These are phyloP conservation scores for Tulasnella sp. DNA, from an alignment of 768 basidiomycete genomes.

Conservation along the genomic window DNA sequence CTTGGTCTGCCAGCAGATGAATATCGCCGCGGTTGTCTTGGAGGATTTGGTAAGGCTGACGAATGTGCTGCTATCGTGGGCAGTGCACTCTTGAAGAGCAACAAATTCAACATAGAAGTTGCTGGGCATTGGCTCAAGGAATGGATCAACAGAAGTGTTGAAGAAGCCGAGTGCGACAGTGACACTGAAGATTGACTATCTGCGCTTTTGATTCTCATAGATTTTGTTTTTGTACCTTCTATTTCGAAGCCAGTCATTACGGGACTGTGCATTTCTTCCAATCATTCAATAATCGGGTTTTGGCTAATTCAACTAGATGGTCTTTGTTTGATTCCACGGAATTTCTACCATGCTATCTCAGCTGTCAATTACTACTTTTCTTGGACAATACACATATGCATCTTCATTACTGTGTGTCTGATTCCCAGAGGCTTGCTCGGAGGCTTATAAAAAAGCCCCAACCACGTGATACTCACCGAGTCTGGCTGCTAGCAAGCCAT, in stretches of 20 bases:
- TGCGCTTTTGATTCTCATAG: neutral
- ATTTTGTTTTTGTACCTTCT: neutral
- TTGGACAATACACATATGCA: too few relatives aligned
- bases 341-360: too few relatives aligned
- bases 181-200: neutral
- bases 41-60: conserved; percentile 67
- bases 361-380: too few relatives aligned
- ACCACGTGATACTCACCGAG: too few relatives aligned
- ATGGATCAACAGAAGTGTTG: conserved; percentile 12
- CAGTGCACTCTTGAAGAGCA: conserved; percentile 37
- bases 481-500: too few relatives aligned
- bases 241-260: neutral
- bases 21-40: conserved; percentile 54
- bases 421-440: too few relatives aligned
- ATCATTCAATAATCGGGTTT: neutral
- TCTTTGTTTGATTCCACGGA: too few relatives aligned
- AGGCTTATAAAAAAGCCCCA: too few relatives aligned
- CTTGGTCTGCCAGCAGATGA: conserved; percentile 46
- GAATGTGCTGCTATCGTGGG: conserved; percentile 47
- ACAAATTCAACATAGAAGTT: neutral
- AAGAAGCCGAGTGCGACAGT: conserved; percentile 11
- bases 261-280: neutral
- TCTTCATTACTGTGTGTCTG: too few relatives aligned
- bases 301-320: neutral
- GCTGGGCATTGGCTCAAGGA: conserved; percentile 1